phyloP scores from a whole-genome alignment of 23 red algal genomes.

The Gracilaria gracilis region DNA sequence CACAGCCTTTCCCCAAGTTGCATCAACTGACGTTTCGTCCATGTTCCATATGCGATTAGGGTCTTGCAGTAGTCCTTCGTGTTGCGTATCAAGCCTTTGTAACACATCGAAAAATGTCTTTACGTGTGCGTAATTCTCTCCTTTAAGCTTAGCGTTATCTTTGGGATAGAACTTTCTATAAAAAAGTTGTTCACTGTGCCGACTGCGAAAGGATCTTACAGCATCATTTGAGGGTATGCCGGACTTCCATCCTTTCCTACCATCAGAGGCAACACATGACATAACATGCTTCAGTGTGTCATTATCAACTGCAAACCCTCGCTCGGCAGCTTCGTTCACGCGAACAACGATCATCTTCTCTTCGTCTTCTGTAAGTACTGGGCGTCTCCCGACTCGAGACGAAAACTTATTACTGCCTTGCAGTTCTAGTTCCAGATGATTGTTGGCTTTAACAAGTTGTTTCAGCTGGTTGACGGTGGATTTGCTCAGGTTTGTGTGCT shows the following conservation, averaged over 20 bases:
- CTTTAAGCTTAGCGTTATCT: conserved; percentile 9
- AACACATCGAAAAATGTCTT: conserved; percentile 38
- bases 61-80: background rate
- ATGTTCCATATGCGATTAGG: conserved; percentile 6
- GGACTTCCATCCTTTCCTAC: background rate
- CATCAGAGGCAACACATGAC: background rate
- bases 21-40: background rate
- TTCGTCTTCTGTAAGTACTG: conserved; percentile 13
- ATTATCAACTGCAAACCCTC: background rate
- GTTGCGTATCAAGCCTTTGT: background rate
- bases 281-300: conserved; percentile 10
- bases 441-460: background rate
- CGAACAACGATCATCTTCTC: background rate
- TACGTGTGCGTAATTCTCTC: conserved; percentile 14
- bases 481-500: background rate
- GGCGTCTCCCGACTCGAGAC: background rate
- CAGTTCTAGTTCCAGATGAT: no score
- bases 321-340: background rate
- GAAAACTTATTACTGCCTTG: background rate
- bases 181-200: background rate
- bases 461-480: background rate
- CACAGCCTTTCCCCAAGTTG: conserved; percentile 1
- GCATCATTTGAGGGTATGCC: conserved; percentile 11
- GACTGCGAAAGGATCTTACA: background rate
- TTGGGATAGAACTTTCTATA: conserved; percentile 15